Percentiles rank a stretch among this genome's conserved stretches.
phyloP scores from a whole-genome alignment of 1,284 basidiomycete species.

The Cryptococcus sp. region DNA sequence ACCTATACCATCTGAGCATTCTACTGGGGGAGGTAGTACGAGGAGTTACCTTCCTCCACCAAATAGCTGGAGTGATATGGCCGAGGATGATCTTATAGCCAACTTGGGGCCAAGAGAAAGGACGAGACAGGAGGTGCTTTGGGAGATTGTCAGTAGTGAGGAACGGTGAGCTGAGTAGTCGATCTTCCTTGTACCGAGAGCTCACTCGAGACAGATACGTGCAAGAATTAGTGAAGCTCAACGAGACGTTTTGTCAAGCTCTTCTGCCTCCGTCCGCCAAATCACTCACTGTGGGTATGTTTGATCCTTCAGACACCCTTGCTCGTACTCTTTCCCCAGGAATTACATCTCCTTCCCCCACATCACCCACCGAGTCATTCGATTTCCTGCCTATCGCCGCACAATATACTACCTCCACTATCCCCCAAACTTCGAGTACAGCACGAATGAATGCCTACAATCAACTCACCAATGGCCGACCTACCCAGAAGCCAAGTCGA shows the following conservation, averaged over 20 bases:
- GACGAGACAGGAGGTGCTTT: conserved; percentile 92
- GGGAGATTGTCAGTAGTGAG: conserved; percentile 96
- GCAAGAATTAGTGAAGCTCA: conserved; percentile 79
- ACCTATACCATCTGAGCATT: conserved; percentile 23
- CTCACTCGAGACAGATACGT: conserved; percentile 66
- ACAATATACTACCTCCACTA: conserved; percentile 65
- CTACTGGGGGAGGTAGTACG: conserved; percentile 7
- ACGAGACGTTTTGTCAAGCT: conserved; percentile 85
- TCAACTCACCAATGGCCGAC: conserved; percentile 31
- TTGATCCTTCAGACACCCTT: conserved; percentile 38
- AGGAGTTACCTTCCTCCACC: conserved; percentile 53
- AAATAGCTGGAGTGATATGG: conserved; percentile 90
- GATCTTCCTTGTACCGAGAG: background rate
- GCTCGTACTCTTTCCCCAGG: conserved; percentile 24
- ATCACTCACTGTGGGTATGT: conserved; percentile 54
- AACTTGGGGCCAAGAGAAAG: conserved; percentile 89
- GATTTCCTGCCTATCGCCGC: conserved; percentile 86
- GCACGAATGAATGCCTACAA: conserved; percentile 34
- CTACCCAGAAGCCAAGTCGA: conserved; percentile 5
- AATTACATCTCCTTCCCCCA: conserved; percentile 14
- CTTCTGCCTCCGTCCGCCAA: conserved; percentile 68
- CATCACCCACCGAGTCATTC: conserved; percentile 60
- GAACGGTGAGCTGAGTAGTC: conserved; percentile 63
- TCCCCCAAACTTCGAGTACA: conserved; percentile 9
- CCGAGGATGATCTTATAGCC: conserved; percentile 88